Conservation (phyloP, 805 yeast species). For the Nematodospora valgi region DNA sequence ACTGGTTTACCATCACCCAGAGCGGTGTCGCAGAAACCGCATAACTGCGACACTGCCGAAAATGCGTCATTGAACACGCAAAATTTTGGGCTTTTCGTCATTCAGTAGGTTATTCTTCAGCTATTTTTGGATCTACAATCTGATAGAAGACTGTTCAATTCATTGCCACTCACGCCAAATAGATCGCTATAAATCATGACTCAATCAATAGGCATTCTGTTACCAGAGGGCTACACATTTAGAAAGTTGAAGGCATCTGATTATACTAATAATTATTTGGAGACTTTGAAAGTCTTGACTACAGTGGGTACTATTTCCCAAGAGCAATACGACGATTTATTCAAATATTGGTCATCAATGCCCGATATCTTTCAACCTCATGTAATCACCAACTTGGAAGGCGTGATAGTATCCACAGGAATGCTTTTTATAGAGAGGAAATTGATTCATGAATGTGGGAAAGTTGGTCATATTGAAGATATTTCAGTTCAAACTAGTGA, state of each 20-base stretch:
- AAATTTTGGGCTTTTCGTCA: neutral
- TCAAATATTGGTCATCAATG: slow-evolving; percentile 55
- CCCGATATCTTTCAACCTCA: slow-evolving; percentile 59
- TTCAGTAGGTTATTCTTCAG: neutral
- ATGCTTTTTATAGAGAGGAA: slow-evolving; percentile 77
- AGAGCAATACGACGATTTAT: slow-evolving; percentile 46
- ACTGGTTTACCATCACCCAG: too few species aligned
- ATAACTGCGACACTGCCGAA: neutral
- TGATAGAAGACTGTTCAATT: neutral
- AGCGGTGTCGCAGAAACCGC: too few species aligned
- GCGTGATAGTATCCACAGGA: slow-evolving; percentile 76
- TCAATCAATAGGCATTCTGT: slow-evolving; percentile 13
- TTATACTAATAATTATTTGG: slow-evolving; percentile 57
- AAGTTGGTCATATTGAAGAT: slow-evolving; percentile 93
- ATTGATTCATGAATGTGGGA: slow-evolving; percentile 77
- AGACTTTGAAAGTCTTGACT: slow-evolving; percentile 66
- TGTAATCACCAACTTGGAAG: slow-evolving; percentile 57
- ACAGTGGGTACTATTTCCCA: slow-evolving; percentile 71
- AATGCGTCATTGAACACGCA: neutral
- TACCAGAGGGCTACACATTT: slow-evolving; percentile 68
- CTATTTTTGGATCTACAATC: neutral
- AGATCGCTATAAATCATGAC: slow-evolving; percentile 2
- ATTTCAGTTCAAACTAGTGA: slow-evolving; percentile 72
- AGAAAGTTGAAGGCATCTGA: slow-evolving; percentile 58
- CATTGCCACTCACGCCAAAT: neutral